A percentile compares a stretch with the other conserved stretches of the same genome.
Conservation (phyloP, 2,329 filamentous ascomycete species). For the Botrytis fragariae region DNA sequence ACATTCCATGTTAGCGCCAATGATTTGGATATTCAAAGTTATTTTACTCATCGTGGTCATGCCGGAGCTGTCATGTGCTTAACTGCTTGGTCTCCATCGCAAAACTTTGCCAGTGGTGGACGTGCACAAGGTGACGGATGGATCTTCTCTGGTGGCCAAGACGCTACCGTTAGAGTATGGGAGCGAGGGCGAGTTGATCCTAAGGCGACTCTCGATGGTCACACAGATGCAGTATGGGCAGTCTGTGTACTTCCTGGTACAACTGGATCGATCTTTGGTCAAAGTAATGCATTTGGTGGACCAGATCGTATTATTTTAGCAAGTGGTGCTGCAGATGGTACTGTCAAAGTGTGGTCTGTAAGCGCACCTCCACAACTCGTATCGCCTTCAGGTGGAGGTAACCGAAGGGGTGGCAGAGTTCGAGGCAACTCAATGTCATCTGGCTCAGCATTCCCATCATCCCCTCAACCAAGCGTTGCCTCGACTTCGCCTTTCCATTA, state of each 20-base stretch:
- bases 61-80: constrained; percentile 85
- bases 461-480: constrained; percentile 83
- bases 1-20: constrained; percentile 46
- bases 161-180: constrained; percentile 91
- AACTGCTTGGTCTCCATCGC: constrained; percentile 81
- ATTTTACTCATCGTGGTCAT: constrained; percentile 94
- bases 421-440: constrained; percentile 92
- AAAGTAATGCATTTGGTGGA: constrained; percentile 69
- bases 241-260: constrained; percentile 88
- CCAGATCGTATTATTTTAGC: constrained; percentile 86
- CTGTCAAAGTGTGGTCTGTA: constrained; percentile 90
- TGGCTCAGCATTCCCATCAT: constrained; percentile 85
- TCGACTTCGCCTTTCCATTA: constrained; percentile 84
- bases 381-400: constrained; percentile 69
- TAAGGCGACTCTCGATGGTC: constrained; percentile 89
- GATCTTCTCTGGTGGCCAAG: constrained; percentile 97
- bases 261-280: constrained; percentile 76
- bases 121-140: constrained; percentile 89
- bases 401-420: constrained; percentile 70
- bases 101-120: constrained; percentile 85
- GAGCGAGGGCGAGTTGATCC: constrained; percentile 91
- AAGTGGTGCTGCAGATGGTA: constrained; percentile 87
- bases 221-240: constrained; percentile 94
- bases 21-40: constrained; percentile 87
- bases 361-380: constrained; percentile 84